Conservation (phyloP, 306 rosid genomes). For the Rosa lucieae region DNA sequence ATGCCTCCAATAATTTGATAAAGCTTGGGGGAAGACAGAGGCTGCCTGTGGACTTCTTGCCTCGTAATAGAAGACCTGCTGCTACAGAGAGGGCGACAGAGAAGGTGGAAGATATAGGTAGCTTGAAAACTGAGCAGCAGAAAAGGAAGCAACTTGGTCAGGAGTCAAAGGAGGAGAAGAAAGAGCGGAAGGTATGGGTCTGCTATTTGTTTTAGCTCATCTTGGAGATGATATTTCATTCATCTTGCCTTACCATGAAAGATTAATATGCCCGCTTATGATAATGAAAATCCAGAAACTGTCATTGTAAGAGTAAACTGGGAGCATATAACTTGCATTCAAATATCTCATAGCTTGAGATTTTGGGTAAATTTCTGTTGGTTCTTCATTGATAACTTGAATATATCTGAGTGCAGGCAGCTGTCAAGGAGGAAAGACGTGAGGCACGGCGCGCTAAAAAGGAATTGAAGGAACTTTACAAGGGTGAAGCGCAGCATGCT, state of each 20-base stretch:
- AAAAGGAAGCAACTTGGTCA: conserved; percentile 68
- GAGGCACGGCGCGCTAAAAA: conserved; percentile 80
- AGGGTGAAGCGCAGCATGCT: conserved; percentile 70
- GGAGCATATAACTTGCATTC: background rate
- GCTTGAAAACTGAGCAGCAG: conserved; percentile 48
- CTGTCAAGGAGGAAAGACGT: conserved; percentile 79
- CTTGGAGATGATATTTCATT: background rate
- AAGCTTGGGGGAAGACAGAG: conserved; percentile 74
- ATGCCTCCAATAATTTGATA: conserved; percentile 52
- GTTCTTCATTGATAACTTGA: background rate
- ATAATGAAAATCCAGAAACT: background rate
- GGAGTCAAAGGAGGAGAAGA: conserved; percentile 86
- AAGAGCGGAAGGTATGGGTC: conserved; percentile 78
- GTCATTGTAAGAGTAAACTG: background rate
- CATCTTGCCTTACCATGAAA: background rate
- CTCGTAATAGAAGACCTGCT: conserved; percentile 43
- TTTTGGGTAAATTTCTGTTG: background rate
- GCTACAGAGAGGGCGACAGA: conserved; percentile 47
- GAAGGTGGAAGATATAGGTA: conserved; percentile 39
- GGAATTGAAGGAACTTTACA: conserved; percentile 80
- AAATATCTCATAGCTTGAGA: conserved; percentile 1
- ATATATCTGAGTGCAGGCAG: conserved; percentile 45
- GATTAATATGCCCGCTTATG: background rate
- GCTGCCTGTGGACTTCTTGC: conserved; percentile 78
- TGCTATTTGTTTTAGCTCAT: conserved; percentile 4